Percentiles rank a stretch among this genome's conserved stretches.
Conservation (phyloP, 208 protist genomes). For the Leishmania guyanensis region DNA sequence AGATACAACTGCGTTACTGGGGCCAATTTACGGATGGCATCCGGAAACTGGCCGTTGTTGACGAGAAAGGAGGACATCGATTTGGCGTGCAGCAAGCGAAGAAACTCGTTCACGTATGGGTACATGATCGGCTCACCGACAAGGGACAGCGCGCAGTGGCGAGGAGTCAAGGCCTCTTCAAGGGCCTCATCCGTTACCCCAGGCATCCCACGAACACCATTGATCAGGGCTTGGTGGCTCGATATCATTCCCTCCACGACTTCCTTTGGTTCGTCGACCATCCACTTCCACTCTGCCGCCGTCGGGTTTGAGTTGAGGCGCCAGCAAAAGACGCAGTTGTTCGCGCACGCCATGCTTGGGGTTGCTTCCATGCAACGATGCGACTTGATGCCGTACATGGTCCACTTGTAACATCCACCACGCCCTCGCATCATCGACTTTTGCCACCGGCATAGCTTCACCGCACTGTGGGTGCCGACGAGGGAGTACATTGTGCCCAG, state of each 20-base stretch:
- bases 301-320: constrained; percentile 95
- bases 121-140: constrained; percentile 97
- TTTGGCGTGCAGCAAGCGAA: constrained; percentile 71
- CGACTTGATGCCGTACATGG: constrained; percentile 96
- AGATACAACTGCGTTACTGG: constrained; percentile 95
- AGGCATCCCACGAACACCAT: constrained; percentile 86
- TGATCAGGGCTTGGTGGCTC: constrained; percentile 81
- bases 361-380: constrained; percentile 98
- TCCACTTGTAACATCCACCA: constrained; percentile 98
- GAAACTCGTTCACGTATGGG: constrained; percentile 94
- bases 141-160: constrained; percentile 95
- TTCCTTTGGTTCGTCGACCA: constrained; percentile 88
- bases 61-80: constrained; percentile 94
- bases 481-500: constrained; percentile 88
- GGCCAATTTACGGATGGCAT: constrained; percentile 58
- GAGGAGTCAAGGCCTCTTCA: constrained; percentile 82
- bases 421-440: constrained; percentile 97
- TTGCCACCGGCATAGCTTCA: constrained; percentile 98
- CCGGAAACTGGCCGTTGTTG: constrained; percentile 93
- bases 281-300: constrained; percentile 91
- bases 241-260: constrained; percentile 89
- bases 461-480: constrained; percentile 95
- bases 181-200: constrained; percentile 83
- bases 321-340: constrained; percentile 97
- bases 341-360: constrained; percentile 95